Evolutionary conservation across 2,329 filamentous ascomycete species (phyloP).

Genomic region (Claviceps monticola): DNA sequence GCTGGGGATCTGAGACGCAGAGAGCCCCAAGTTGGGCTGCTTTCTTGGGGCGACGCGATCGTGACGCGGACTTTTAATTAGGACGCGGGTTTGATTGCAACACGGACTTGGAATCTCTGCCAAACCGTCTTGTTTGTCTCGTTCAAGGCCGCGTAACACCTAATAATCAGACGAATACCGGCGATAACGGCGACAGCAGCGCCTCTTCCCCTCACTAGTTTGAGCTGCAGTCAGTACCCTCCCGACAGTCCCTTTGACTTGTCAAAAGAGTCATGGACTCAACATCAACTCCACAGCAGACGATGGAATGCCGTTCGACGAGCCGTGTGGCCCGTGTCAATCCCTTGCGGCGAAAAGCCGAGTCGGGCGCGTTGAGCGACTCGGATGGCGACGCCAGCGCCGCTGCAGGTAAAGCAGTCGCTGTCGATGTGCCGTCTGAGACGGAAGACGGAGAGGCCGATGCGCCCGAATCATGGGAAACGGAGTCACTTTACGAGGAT

Average conservation of each 20-base stretch:
- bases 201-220: no score
- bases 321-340: constrained; percentile 20
- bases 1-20: no score
- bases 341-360: constrained; percentile 19
- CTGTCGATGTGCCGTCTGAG: constrained; percentile 26
- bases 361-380: constrained; percentile 22
- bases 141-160: no score
- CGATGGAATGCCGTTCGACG: constrained; percentile 9
- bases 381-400: constrained; percentile 20
- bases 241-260: neutral
- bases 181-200: no score
- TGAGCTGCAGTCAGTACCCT: no score
- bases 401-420: constrained; percentile 22
- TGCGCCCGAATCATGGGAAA: constrained; percentile 44
- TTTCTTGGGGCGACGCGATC: no score
- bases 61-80: no score
- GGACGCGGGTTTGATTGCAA: no score
- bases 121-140: no score
- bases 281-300: constrained; percentile 3
- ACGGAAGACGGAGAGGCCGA: constrained; percentile 39
- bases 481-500: constrained; percentile 50
- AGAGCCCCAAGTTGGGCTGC: no score
- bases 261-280: neutral
- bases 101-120: no score
- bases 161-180: no score